These are phyloP conservation scores for Dendrobium chrysotoxum DNA, from an alignment of 106 monocot genomes.

Conservation along the genomic window DNA sequence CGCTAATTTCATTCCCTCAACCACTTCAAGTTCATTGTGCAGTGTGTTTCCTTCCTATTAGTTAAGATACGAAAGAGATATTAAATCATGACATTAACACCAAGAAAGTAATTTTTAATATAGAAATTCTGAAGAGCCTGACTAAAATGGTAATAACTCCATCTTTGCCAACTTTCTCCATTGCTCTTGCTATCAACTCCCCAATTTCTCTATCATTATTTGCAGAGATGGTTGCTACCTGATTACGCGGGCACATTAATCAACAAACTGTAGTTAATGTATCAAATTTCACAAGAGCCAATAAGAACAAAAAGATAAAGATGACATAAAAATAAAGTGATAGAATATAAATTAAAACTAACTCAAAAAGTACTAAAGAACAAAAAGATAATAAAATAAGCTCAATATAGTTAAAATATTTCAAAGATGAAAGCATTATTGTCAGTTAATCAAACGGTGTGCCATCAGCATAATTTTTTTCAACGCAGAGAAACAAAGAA, in stretches of 20 bases:
- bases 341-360: background rate
- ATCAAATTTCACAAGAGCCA: background rate
- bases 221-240: constrained; percentile 96
- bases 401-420: background rate
- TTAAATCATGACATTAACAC: background rate
- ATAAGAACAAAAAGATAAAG: background rate
- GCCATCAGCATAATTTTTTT: background rate
- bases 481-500: background rate
- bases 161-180: constrained; percentile 88
- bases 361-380: background rate
- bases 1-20: constrained; percentile 86
- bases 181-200: constrained; percentile 71
- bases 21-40: constrained; percentile 73
- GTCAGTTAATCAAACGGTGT: background rate
- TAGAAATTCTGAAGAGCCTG: constrained; percentile 13
- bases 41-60: constrained; percentile 86
- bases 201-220: constrained; percentile 80
- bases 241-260: constrained; percentile 1
- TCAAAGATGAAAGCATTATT: background rate
- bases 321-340: background rate
- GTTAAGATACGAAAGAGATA: background rate
- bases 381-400: constrained; percentile 1
- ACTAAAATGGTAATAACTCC: constrained; percentile 73
- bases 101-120: background rate
- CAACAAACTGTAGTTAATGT: background rate